Conservation (phyloP, 2,329 filamentous ascomycete species). For the Aspergillus sp. region DNA sequence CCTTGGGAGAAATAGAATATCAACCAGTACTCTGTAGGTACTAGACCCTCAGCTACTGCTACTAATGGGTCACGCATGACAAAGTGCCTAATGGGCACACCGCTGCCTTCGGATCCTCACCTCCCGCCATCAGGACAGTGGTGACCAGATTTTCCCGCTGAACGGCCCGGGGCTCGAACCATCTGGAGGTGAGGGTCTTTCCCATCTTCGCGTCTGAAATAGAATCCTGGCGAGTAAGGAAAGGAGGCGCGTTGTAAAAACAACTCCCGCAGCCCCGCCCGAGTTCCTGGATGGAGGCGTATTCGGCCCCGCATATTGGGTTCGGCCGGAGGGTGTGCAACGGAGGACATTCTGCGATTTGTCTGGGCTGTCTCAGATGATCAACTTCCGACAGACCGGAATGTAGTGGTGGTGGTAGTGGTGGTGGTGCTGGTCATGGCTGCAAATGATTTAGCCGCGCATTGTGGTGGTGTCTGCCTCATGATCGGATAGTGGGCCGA, state of each 20-base stretch:
- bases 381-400: not conserved
- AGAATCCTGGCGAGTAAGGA: not conserved
- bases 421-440: not conserved
- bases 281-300: slow-evolving; percentile 1
- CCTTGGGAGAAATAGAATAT: not conserved
- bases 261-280: slow-evolving; percentile 8
- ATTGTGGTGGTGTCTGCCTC: not conserved
- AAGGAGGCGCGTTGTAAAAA: not conserved
- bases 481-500: not conserved
- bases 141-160: not conserved
- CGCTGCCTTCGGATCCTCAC: slow-evolving; percentile 6
- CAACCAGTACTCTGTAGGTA: not conserved
- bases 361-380: not conserved
- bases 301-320: not conserved
- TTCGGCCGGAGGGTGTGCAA: not conserved
- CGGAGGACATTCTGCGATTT: too few relatives aligned
- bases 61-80: too few relatives aligned
- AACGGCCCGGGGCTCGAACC: slow-evolving; percentile 2
- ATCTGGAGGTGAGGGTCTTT: not conserved
- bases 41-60: not conserved
- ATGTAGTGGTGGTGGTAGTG: too few relatives aligned
- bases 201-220: not conserved
- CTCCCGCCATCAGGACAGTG: slow-evolving; percentile 12
- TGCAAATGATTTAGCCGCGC: not conserved
- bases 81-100: not conserved